Conservation (phyloP, 202 grass and related monocot species). For the Brachypodium distachyon region DNA sequence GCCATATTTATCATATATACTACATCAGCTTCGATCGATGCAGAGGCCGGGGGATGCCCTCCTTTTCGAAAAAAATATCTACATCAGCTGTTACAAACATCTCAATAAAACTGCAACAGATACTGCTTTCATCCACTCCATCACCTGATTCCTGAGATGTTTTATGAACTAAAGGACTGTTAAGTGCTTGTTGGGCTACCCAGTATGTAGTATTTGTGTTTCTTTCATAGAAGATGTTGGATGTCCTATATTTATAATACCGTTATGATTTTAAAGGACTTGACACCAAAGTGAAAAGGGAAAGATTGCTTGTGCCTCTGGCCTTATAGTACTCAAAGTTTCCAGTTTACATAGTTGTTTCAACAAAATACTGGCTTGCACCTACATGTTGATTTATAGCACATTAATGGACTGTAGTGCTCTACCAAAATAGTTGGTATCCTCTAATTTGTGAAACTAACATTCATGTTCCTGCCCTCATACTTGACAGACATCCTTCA, state of each 20-base stretch:
- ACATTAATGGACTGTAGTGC: not conserved
- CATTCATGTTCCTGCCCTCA: conserved; percentile 2
- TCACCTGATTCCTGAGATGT: not conserved
- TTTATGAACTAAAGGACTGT: not conserved
- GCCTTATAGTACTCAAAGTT: not conserved
- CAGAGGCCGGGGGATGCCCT: too few species aligned
- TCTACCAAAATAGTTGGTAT: not conserved
- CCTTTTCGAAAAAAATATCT: too few species aligned
- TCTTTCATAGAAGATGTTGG: not conserved
- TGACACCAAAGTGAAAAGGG: not conserved
- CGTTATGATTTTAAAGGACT: not conserved
- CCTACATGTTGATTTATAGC: not conserved
- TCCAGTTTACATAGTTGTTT: not conserved
- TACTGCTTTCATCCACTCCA: not conserved
- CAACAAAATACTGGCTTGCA: not conserved
- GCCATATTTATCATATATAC: not conserved
- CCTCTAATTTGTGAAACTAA: not conserved
- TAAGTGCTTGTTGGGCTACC: not conserved
- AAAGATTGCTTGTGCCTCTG: not conserved
- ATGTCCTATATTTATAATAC: not conserved
- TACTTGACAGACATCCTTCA: conserved; percentile 75
- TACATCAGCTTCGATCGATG: not conserved
- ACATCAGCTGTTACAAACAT: not conserved
- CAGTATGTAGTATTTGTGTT: not conserved
- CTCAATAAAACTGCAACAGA: not conserved